Base-by-base conservation (phyloP, 805 yeast genomes). In the Myxozyma geophila region DNA sequence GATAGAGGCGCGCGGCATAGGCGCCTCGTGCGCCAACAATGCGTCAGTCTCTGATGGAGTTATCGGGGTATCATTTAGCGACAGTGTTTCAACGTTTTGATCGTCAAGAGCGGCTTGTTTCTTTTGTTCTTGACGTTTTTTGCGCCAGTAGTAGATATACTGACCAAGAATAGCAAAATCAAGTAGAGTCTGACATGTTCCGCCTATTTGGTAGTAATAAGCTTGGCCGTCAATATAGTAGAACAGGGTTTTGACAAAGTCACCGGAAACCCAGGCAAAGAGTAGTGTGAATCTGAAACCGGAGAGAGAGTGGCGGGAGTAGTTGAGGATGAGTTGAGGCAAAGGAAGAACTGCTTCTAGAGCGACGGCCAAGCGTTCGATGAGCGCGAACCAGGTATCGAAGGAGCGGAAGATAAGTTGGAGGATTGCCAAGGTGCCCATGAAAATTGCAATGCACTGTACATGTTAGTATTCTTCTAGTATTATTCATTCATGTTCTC, bases 221-320 rank as follows among this genome's bases (percentile, higher is more conserved):
- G 60, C 69, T 59, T 82, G 82, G 0, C 95, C 88, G 15, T 96
- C 96, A 74, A 81, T 89, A n/a, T 89, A 70, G 58, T 90, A 78
- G 71, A 89, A 90, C 58, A 87, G 79, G 28, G 90, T 83, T 74
- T 92, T 92, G 44, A 90, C 82, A 47, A 87, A 78, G 76, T 92
- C 98, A 62, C 97, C 97, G 64, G 93, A 87, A 4, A 92, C 78
- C 98, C 98, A 92, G 71, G 92, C 87, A 19, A 91, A 76, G 43
- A 92, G 74, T 40, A 92, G 77, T 35, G 93, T 84, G 56, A 86
- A 79, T 71, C 91, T 87, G 77, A 92, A 92, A 64, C 95, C 93
- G 67, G 87, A 87, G 7, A 89, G 85, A 0, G 90, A 83, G 70
- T 85, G 85, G 85, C 77, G 90, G 91, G 15, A 95, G 93, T 65